Conservation (phyloP, 768 basidiomycete species). For the Xerocomellus intermedius region DNA sequence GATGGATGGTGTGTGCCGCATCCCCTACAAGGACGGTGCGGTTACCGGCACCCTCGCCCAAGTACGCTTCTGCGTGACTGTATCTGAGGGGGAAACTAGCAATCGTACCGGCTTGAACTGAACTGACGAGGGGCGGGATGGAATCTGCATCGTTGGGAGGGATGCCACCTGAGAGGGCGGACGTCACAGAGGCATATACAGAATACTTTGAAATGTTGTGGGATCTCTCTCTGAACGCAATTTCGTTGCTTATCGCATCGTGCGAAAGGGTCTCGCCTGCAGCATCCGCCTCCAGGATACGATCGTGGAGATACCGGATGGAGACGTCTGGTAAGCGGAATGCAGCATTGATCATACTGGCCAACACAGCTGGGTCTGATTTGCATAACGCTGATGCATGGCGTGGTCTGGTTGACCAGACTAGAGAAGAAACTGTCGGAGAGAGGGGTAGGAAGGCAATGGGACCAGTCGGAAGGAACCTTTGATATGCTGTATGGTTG, state of each 20-base stretch:
- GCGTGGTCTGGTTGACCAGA: slow-evolving; percentile 87
- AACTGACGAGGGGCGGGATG: slow-evolving; percentile 72
- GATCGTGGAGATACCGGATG: slow-evolving; percentile 60
- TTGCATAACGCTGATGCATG: slow-evolving; percentile 72
- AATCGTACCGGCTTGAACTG: slow-evolving; percentile 67
- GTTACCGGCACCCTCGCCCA: slow-evolving; percentile 63
- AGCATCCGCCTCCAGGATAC: slow-evolving; percentile 54
- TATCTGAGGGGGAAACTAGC: slow-evolving; percentile 91
- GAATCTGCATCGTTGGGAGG: slow-evolving; percentile 59
- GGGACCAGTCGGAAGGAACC: slow-evolving; percentile 93
- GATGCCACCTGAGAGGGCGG: slow-evolving; percentile 42
- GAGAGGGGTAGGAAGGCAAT: slow-evolving; percentile 93
- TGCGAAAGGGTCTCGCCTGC: slow-evolving; percentile 46
- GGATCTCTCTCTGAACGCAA: slow-evolving; percentile 70
- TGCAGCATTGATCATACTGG: slow-evolving; percentile 83
- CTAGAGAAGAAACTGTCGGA: slow-evolving; percentile 75
- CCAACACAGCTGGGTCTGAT: slow-evolving; percentile 60
- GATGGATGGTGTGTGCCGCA: slow-evolving; percentile 93
- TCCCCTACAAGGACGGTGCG: slow-evolving; percentile 92
- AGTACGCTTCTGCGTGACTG: slow-evolving; percentile 82
- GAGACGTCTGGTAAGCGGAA: slow-evolving; percentile 82
- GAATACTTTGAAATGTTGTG: slow-evolving; percentile 66
- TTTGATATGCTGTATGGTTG: slow-evolving; percentile 86
- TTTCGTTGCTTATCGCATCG: slow-evolving; percentile 56
- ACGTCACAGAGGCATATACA: slow-evolving; percentile 52